Conservation (phyloP, 148 eudicot genomes). For the Persicaria tinctoria region DNA sequence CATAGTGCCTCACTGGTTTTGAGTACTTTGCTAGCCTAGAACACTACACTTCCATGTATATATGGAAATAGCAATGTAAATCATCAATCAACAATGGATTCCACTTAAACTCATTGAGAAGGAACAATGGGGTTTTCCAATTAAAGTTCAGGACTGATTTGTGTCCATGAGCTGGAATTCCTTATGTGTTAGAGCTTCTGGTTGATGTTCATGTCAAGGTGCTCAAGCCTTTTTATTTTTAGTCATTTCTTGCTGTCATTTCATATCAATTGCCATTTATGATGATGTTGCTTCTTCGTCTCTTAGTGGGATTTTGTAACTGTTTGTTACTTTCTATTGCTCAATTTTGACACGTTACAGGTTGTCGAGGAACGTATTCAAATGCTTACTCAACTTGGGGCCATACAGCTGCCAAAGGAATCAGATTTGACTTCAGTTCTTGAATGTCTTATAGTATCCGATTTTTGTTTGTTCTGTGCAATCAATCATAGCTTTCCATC, state of each 20-base stretch:
- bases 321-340: neutral
- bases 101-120: neutral
- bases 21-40: neutral
- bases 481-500: neutral
- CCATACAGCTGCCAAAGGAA: constrained; percentile 28
- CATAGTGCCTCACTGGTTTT: neutral
- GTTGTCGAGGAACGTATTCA: constrained; percentile 82
- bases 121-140: neutral
- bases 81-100: neutral
- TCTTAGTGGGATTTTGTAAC: neutral
- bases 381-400: constrained; percentile 50
- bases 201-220: neutral
- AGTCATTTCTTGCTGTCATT: neutral
- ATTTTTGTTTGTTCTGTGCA: neutral
- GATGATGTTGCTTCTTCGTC: neutral
- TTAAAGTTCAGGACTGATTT: neutral
- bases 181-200: neutral
- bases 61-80: neutral
- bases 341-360: constrained; percentile 25
- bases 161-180: neutral
- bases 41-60: neutral
- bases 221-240: neutral
- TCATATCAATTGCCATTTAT: neutral
- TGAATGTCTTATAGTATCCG: constrained; percentile 66
- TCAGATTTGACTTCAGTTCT: constrained; percentile 44